Evolutionary conservation across 768 basidiomycete genomes (phyloP).

Genomic region (Amanita molliuscula): DNA sequence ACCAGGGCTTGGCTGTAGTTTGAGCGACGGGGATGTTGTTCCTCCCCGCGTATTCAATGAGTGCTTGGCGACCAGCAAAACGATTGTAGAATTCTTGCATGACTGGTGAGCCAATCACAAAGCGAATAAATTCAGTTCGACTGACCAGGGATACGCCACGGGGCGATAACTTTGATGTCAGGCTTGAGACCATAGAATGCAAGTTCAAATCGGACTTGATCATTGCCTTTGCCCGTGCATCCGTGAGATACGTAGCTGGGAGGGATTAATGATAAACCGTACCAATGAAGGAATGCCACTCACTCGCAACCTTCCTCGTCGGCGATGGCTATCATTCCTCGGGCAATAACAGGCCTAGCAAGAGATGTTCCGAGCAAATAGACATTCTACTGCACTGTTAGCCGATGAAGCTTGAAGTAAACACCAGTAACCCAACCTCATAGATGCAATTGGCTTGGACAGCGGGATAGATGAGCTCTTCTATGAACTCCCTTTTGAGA

Average conservation of each 20-base stretch:
- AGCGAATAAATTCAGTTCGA: not conserved
- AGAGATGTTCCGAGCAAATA: constrained; percentile 97
- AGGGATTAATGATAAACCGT: not conserved
- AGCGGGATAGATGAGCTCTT: constrained; percentile 94
- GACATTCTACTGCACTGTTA: constrained; percentile 50
- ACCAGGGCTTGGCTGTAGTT: constrained; percentile 97
- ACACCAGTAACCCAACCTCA: constrained; percentile 45
- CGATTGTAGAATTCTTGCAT: constrained; percentile 89
- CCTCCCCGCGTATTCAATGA: constrained; percentile 81
- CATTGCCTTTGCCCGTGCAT: constrained; percentile 99
- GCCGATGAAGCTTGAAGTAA: not conserved
- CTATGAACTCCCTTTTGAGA: constrained; percentile 89
- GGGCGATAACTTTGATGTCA: constrained; percentile 97
- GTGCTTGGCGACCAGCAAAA: constrained; percentile 90
- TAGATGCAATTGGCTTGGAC: constrained; percentile 99
- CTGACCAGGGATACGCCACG: constrained; percentile 91
- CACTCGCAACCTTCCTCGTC: constrained; percentile 93
- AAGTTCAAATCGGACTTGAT: constrained; percentile 98
- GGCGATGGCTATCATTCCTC: constrained; percentile 95
- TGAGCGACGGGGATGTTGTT: constrained; percentile 90
- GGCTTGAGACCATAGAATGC: constrained; percentile 98
- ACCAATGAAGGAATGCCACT: constrained; percentile 20
- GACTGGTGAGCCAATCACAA: constrained; percentile 1
- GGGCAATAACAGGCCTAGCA: constrained; percentile 96
- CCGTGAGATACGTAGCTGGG: constrained; percentile 90